Conservation (phyloP, 2,329 filamentous ascomycete species). For the Aspergillus hiratsukae region DNA sequence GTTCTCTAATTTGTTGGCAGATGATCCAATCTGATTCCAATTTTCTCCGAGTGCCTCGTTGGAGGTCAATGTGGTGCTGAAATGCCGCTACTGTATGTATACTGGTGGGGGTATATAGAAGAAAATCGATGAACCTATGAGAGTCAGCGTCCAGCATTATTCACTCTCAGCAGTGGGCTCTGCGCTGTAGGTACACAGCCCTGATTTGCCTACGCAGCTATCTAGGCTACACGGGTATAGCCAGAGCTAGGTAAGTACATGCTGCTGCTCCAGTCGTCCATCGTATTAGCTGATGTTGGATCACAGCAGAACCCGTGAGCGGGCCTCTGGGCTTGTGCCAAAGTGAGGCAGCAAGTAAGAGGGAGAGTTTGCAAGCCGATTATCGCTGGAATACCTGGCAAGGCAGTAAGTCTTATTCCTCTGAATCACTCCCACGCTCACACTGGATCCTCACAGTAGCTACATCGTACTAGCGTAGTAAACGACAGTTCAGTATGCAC, state of each 20-base stretch:
- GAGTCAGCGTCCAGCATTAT: not conserved
- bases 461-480: not conserved
- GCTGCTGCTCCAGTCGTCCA: not conserved
- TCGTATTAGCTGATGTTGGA: not conserved
- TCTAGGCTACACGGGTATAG: no score
- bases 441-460: no score
- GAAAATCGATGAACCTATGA: not conserved
- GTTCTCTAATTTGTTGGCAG: not conserved
- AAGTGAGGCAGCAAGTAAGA: not conserved
- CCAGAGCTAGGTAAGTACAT: not conserved
- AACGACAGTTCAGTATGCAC: not conserved
- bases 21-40: not conserved
- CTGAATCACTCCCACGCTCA: not conserved
- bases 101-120: not conserved
- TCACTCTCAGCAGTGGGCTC: no score
- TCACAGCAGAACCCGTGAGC: not conserved
- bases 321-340: not conserved
- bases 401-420: not conserved
- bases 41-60: not conserved
- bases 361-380: not conserved
- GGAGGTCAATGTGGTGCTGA: not conserved
- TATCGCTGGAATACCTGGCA: not conserved
- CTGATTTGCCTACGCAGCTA: no score
- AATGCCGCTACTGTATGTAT: not conserved
- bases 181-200: no score